Evolutionary conservation across 73 alveolate genomes (phyloP).

Genomic region (Stentor coeruleus): DNA sequence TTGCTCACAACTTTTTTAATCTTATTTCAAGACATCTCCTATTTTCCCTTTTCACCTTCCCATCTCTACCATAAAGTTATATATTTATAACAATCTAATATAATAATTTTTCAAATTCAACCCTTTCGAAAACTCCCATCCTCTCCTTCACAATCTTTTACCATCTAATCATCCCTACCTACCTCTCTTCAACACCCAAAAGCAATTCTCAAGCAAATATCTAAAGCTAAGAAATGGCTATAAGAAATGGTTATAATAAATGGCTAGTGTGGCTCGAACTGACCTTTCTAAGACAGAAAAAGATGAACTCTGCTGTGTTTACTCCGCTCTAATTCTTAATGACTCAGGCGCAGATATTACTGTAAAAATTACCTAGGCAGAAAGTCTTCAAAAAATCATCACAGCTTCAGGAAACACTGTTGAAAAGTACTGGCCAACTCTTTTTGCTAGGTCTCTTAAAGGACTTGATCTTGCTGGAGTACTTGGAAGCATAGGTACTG

Average conservation of each 20-base stretch:
- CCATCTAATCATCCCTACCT: not conserved
- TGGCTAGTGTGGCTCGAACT: slow-evolving; percentile 59
- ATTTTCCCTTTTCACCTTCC: not conserved
- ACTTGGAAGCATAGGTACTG: slow-evolving; percentile 62
- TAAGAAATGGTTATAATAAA: slow-evolving; percentile 15
- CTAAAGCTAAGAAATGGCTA: not conserved
- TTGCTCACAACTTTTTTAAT: not conserved
- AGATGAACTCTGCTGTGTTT: slow-evolving; percentile 84
- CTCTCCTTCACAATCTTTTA: no score
- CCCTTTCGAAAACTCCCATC: not conserved
- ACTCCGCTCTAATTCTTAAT: slow-evolving; percentile 80
- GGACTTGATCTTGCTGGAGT: slow-evolving; percentile 65
- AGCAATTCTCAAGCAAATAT: not conserved
- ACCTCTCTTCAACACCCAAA: not conserved
- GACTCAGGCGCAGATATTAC: slow-evolving; percentile 67
- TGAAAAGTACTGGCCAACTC: slow-evolving; percentile 86
- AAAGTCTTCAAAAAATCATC: slow-evolving; percentile 65
- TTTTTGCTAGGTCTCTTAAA: slow-evolving; percentile 80
- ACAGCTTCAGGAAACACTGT: slow-evolving; percentile 83
- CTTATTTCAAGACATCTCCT: not conserved
- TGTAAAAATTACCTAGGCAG: slow-evolving; percentile 49
- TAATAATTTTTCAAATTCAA: no score
- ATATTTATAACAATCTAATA: no score
- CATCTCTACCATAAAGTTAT: no score
- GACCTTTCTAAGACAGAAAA: slow-evolving; percentile 74